Evolutionary conservation across 352 stramenopile genomes (phyloP).

Genomic region (Aphanomyces astaci): DNA sequence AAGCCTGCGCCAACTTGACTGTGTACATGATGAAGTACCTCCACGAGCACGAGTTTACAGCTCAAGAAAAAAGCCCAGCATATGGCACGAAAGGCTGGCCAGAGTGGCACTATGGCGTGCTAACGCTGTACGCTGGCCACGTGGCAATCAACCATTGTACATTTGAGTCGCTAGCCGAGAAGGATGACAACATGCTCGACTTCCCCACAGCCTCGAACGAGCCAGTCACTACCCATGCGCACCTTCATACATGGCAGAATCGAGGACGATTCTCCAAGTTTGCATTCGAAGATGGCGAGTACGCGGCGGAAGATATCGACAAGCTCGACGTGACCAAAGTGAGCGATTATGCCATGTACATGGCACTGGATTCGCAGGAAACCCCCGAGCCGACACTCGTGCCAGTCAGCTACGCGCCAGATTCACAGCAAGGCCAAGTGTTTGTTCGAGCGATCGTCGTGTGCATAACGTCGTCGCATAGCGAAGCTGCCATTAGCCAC

Average conservation of each 20-base stretch:
- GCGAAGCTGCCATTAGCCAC: not conserved
- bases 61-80: not conserved
- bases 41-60: not conserved
- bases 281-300: not conserved
- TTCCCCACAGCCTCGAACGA: not conserved
- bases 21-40: slow-evolving; percentile 2
- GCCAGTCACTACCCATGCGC: not conserved
- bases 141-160: slow-evolving; percentile 8
- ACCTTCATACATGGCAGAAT: slow-evolving; percentile 15
- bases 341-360: slow-evolving; percentile 18
- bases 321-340: slow-evolving; percentile 1
- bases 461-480: not conserved
- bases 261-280: not conserved
- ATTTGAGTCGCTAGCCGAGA: no score
- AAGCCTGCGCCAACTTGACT: not conserved
- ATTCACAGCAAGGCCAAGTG: not conserved
- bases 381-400: not conserved
- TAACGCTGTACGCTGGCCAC: not conserved
- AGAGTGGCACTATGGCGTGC: slow-evolving; percentile 14
- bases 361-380: slow-evolving; percentile 6
- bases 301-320: not conserved
- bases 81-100: slow-evolving; percentile 18
- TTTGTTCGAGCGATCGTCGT: not conserved
- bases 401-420: not conserved
- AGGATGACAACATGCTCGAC: slow-evolving; percentile 3